These are phyloP conservation scores for Eremothecium coryli DNA, from an alignment of 1,139 yeast genomes.

Conservation along the genomic window DNA sequence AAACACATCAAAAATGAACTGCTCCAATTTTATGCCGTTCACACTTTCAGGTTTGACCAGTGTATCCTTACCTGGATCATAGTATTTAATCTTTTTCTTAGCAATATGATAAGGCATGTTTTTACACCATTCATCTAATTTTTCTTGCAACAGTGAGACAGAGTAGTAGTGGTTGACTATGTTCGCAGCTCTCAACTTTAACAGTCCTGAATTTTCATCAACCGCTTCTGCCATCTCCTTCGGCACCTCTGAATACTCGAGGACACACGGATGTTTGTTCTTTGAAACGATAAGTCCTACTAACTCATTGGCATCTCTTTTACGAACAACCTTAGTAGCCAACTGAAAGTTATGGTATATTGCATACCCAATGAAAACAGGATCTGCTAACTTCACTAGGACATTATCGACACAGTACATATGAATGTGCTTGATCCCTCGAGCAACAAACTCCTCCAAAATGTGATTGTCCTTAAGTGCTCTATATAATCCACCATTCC, in stretches of 20 bases:
- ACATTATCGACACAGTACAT: conserved; percentile 96
- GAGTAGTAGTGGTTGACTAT: conserved; percentile 96
- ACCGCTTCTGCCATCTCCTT: conserved; percentile 58
- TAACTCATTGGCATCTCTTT: conserved; percentile 75
- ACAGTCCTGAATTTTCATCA: conserved; percentile 43
- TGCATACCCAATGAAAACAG: conserved; percentile 83
- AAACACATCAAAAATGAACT: conserved; percentile 94
- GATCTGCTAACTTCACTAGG: conserved; percentile 90
- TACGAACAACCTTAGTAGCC: conserved; percentile 93
- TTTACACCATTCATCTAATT: conserved; percentile 64
- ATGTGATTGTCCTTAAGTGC: conserved; percentile 63
- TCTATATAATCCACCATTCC: conserved; percentile 93
- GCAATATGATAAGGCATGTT: conserved; percentile 90
- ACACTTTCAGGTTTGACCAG: conserved; percentile 56
- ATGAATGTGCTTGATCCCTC: conserved; percentile 81
- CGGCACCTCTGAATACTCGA: conserved; percentile 90
- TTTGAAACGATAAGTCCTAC: conserved; percentile 88
- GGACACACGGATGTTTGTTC: conserved; percentile 71
- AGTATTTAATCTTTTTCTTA: conserved; percentile 69
- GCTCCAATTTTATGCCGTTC: conserved; percentile 92
- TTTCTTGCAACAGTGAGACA: conserved; percentile 51
- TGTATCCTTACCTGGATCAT: conserved; percentile 40
- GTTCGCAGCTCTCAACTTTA: conserved; percentile 86
- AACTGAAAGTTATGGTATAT: conserved; percentile 55
- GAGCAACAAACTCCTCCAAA: conserved; percentile 55